Percentiles rank a stretch among this genome's conserved stretches.
These are phyloP conservation scores for Lasiosphaeria miniovina DNA, from an alignment of 495 filamentous ascomycete genomes.

Conservation along the genomic window DNA sequence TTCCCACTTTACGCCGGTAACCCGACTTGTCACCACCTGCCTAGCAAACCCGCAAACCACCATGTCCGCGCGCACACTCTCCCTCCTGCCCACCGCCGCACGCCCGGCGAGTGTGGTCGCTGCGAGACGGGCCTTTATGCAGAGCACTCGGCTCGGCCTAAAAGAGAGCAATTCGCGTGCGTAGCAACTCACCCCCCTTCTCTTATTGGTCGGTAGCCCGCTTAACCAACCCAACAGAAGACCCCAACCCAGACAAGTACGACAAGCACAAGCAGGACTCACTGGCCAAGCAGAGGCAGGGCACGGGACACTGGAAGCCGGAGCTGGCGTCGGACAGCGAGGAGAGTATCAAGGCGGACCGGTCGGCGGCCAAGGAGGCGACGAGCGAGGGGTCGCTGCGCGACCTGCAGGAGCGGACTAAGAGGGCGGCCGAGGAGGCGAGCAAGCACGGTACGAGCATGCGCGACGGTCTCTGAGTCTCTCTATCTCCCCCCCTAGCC, in stretches of 20 bases:
- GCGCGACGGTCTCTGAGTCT: slow-evolving; percentile 39
- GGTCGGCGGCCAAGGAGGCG: slow-evolving; percentile 16
- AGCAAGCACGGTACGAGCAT: slow-evolving; percentile 45
- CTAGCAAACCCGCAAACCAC: neutral
- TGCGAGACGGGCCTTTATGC: slow-evolving; percentile 11
- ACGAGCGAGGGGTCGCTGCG: slow-evolving; percentile 31
- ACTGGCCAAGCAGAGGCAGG: slow-evolving; percentile 65
- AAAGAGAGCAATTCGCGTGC: slow-evolving; percentile 25
- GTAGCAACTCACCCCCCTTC: slow-evolving; percentile 2
- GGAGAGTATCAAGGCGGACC: slow-evolving; percentile 63
- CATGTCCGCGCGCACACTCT: neutral
- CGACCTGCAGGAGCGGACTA: slow-evolving; percentile 51
- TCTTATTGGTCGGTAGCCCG: neutral
- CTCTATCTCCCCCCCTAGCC: neutral
- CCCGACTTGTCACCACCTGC: no score
- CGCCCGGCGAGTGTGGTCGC: neutral
- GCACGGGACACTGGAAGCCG: slow-evolving; percentile 76
- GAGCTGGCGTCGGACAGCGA: slow-evolving; percentile 79
- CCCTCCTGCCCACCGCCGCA: slow-evolving; percentile 5
- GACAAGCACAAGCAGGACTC: slow-evolving; percentile 73
- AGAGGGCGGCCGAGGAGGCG: slow-evolving; percentile 45
- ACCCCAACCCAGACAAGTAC: slow-evolving; percentile 39
- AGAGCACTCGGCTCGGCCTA: slow-evolving; percentile 6
- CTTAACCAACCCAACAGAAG: slow-evolving; percentile 16
- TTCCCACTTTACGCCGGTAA: no score